Conservation (phyloP, 176 grass and related monocot genomes). For the Carex cristatella region DNA sequence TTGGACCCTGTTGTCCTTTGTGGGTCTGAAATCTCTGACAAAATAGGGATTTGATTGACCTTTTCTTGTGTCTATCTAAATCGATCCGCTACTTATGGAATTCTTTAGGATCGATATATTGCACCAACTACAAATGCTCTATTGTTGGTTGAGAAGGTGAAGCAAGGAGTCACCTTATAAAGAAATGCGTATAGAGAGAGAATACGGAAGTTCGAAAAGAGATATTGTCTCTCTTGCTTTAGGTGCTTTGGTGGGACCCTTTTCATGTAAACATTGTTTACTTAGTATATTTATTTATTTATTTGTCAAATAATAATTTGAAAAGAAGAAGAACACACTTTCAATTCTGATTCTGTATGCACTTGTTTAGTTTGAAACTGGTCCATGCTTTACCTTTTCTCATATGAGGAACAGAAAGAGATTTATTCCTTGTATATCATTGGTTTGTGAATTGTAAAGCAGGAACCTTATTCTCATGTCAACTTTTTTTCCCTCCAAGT, state of each 20-base stretch:
- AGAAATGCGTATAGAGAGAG: slow-evolving; percentile 31
- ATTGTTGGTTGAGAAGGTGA: slow-evolving; percentile 19
- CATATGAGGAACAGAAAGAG: slow-evolving; percentile 40
- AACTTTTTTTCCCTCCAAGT: slow-evolving; percentile 45
- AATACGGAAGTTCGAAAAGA: slow-evolving; percentile 61
- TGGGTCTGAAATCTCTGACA: slow-evolving; percentile 19
- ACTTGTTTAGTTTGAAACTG: slow-evolving; percentile 55
- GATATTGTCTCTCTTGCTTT: slow-evolving; percentile 92
- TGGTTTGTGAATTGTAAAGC: slow-evolving; percentile 28
- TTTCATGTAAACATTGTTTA: slow-evolving; percentile 33
- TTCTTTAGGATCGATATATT: neutral
- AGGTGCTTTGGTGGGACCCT: slow-evolving; percentile 12
- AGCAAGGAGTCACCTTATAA: slow-evolving; percentile 27
- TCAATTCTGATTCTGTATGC: slow-evolving; percentile 38
- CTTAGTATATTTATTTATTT: slow-evolving; percentile 40
- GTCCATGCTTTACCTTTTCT: slow-evolving; percentile 39
- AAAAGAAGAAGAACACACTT: slow-evolving; percentile 24
- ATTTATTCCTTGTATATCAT: slow-evolving; percentile 33
- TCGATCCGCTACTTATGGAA: neutral
- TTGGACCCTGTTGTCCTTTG: slow-evolving; percentile 17
- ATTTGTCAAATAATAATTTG: slow-evolving; percentile 1
- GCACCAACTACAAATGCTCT: slow-evolving; percentile 4
- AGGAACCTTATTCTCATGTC: slow-evolving; percentile 65
- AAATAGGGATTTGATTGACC: slow-evolving; percentile 7
- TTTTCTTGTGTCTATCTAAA: slow-evolving; percentile 6